Conservation (phyloP, 2,329 filamentous ascomycete genomes). For the Calonectria crousiana region DNA sequence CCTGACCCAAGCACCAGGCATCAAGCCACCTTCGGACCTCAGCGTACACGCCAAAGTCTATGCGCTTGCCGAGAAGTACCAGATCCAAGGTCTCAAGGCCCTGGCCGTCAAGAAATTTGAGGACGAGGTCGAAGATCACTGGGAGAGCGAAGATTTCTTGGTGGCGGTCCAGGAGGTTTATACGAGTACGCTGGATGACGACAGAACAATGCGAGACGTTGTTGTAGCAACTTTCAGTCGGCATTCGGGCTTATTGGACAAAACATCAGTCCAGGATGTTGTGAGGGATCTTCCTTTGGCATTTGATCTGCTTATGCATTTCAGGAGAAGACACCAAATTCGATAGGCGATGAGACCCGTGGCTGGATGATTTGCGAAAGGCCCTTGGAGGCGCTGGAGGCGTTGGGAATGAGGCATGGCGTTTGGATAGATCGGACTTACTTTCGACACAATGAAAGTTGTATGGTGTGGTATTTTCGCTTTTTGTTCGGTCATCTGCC, state of each 20-base stretch:
- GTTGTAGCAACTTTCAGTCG: conserved; percentile 1
- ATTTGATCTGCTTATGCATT: conserved; percentile 16
- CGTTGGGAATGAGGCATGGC: not conserved
- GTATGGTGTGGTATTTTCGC: not conserved
- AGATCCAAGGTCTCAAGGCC: conserved; percentile 3
- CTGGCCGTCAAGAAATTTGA: conserved; percentile 3
- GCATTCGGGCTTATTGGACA: conserved; percentile 16
- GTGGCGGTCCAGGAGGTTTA: conserved; percentile 4
- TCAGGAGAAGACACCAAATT: not conserved
- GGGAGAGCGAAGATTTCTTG: not conserved
- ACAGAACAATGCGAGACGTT: conserved; percentile 1
- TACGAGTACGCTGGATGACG: not conserved
- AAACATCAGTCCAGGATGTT: not conserved
- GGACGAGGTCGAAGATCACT: conserved; percentile 8
- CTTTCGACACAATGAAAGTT: not conserved
- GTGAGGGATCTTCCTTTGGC: not conserved
- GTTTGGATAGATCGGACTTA: not conserved
- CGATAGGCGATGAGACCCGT: not conserved
- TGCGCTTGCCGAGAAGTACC: conserved; percentile 11
- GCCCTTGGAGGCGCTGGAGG: too few species aligned
- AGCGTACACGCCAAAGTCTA: conserved; percentile 18
- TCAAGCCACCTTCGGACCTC: not conserved
- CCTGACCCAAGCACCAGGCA: not conserved
- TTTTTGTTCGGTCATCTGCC: not conserved
- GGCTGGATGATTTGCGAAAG: not conserved